Percentiles rank a stretch among this genome's conserved stretches.
These are phyloP conservation scores for Pelargonium cotyledonis DNA, from an alignment of 441 rosid genomes.

Conservation along the genomic window DNA sequence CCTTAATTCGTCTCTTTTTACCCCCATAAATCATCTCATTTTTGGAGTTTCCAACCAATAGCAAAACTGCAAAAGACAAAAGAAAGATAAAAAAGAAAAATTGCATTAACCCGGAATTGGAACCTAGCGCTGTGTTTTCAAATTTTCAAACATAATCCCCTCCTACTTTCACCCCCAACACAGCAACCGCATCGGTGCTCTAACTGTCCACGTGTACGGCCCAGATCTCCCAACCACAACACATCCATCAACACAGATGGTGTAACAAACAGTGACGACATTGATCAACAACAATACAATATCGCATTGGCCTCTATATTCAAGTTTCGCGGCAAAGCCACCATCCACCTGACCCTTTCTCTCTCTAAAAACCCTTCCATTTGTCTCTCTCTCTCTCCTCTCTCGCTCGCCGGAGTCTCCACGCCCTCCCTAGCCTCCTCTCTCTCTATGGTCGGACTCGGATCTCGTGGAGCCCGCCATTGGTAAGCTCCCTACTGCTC, in stretches of 20 bases:
- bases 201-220: background rate
- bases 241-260: background rate
- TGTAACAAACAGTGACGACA: background rate
- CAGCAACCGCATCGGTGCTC: background rate
- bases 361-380: conserved; percentile 10
- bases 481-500: conserved; percentile 32
- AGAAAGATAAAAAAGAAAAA: too few species aligned
- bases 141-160: conserved; percentile 2
- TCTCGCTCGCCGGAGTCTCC: background rate
- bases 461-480: conserved; percentile 21
- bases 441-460: conserved; percentile 20
- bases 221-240: background rate
- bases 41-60: too few species aligned
- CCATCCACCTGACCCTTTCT: conserved; percentile 13
- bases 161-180: background rate
- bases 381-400: conserved; percentile 9
- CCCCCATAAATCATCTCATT: too few species aligned
- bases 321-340: conserved; percentile 98
- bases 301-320: conserved; percentile 53
- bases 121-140: background rate
- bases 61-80: too few species aligned
- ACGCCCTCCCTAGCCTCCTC: conserved; percentile 11
- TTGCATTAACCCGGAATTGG: too few species aligned
- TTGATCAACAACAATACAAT: conserved; percentile 7
- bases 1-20: too few species aligned